Evolutionary conservation across 108 stramenopile genomes (phyloP).

Genomic region (Mediolabrus comicus): DNA sequence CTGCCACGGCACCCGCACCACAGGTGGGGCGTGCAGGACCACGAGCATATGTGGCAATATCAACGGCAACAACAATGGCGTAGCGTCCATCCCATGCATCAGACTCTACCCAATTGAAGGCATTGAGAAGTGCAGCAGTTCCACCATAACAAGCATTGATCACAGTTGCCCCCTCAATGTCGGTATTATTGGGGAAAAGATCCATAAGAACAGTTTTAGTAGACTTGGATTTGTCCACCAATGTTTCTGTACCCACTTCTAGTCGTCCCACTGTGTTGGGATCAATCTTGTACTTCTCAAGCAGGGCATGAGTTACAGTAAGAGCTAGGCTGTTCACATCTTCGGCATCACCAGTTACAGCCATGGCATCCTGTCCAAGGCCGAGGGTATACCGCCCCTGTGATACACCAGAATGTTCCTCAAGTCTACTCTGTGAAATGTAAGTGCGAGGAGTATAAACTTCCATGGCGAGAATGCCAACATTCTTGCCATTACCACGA

Average conservation of each 20-base stretch:
- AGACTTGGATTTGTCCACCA: constrained; percentile 96
- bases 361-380: constrained; percentile 94
- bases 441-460: constrained; percentile 95
- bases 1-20: constrained; percentile 95
- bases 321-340: constrained; percentile 94
- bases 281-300: constrained; percentile 94
- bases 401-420: constrained; percentile 86
- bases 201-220: constrained; percentile 96
- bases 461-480: constrained; percentile 96
- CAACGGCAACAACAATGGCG: constrained; percentile 96
- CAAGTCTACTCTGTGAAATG: constrained; percentile 87
- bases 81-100: constrained; percentile 94
- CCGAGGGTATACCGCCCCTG: constrained; percentile 94
- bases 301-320: constrained; percentile 88
- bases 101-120: constrained; percentile 89
- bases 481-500: constrained; percentile 64
- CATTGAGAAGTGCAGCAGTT: constrained; percentile 95
- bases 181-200: constrained; percentile 85
- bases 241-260: constrained; percentile 96
- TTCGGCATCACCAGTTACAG: constrained; percentile 89
- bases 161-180: constrained; percentile 95
- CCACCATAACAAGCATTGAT: constrained; percentile 99
- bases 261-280: constrained; percentile 80
- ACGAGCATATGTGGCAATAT: constrained; percentile 91
- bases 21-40: constrained; percentile 96